Conservation (phyloP, 805 yeast genomes). For the Saccharomycopsis fibuligera region DNA sequence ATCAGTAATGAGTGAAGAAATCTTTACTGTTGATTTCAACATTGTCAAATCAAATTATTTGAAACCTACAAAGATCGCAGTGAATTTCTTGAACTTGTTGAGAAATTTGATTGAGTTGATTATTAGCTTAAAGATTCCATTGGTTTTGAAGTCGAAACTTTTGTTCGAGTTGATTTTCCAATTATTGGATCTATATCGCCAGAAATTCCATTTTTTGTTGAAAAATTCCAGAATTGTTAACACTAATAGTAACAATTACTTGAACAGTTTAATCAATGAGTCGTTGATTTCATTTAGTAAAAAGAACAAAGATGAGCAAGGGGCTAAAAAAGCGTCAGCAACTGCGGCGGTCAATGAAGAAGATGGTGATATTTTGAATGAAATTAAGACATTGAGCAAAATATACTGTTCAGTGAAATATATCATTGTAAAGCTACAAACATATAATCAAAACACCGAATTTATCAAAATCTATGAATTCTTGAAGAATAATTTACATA, state of each 20-base stretch:
- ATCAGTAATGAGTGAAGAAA: constrained; percentile 5
- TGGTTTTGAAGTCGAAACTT: constrained; percentile 10
- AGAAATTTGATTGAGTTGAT: constrained; percentile 17
- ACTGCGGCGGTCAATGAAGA: not conserved
- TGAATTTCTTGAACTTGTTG: constrained; percentile 14
- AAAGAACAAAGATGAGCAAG: not conserved
- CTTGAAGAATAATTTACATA: not conserved
- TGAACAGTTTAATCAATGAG: constrained; percentile 14
- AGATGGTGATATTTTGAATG: constrained; percentile 12
- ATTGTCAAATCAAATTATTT: constrained; percentile 10
- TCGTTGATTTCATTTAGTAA: constrained; percentile 8
- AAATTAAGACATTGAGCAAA: constrained; percentile 12
- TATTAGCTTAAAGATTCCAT: constrained; percentile 11
- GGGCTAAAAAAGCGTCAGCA: not conserved
- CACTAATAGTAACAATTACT: constrained; percentile 10
- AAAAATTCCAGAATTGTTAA: constrained; percentile 1
- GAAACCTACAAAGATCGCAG: constrained; percentile 18
- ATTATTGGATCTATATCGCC: constrained; percentile 10
- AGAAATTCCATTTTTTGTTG: constrained; percentile 9
- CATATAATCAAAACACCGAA: constrained; percentile 11
- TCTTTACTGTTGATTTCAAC: constrained; percentile 15
- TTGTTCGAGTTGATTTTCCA: constrained; percentile 5
- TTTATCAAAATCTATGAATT: constrained; percentile 10
- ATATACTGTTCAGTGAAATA: constrained; percentile 18
- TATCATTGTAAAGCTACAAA: constrained; percentile 9